phyloP scores from a whole-genome alignment of 768 basidiomycete genomes.

The Goffeauzyma gilvescens region DNA sequence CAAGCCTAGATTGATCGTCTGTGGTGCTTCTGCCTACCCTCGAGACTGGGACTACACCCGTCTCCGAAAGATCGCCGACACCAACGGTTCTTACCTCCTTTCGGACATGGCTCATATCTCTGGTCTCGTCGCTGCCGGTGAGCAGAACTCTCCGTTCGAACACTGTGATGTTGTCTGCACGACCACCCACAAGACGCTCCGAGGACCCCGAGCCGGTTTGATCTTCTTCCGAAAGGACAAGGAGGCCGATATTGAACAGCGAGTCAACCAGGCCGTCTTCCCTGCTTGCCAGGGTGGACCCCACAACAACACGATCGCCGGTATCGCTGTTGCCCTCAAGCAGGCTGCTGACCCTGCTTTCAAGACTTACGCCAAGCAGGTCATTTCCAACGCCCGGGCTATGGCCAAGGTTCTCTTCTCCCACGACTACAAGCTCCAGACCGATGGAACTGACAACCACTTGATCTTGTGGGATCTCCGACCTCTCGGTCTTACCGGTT shows the following conservation, averaged over 20 bases:
- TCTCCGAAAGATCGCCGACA: conserved; percentile 61
- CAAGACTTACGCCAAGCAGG: conserved; percentile 82
- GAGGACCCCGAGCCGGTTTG: conserved; percentile 89
- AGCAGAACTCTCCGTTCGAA: conserved; percentile 78
- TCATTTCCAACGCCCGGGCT: conserved; percentile 67
- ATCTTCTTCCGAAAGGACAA: conserved; percentile 96
- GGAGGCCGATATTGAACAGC: conserved; percentile 79
- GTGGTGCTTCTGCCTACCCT: conserved; percentile 95
- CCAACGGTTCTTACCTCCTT: conserved; percentile 82
- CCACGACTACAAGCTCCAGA: conserved; percentile 89
- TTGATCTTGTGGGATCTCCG: conserved; percentile 94
- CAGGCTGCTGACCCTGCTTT: conserved; percentile 79
- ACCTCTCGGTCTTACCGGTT: conserved; percentile 85
- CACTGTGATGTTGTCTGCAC: conserved; percentile 96
- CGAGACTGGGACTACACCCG: conserved; percentile 89
- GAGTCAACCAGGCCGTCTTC: conserved; percentile 96
- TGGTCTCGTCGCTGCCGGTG: conserved; percentile 79
- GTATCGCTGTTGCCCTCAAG: conserved; percentile 73
- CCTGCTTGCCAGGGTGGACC: conserved; percentile 99
- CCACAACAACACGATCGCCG: conserved; percentile 97
- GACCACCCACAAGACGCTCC: conserved; percentile 97
- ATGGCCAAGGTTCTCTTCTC: conserved; percentile 52
- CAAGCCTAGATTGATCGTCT: conserved; percentile 88
- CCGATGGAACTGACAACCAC: conserved; percentile 91
- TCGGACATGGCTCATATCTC: conserved; percentile 95